These are phyloP conservation scores for Vigna reflexopilosa DNA, from an alignment of 306 rosid genomes.

Conservation along the genomic window DNA sequence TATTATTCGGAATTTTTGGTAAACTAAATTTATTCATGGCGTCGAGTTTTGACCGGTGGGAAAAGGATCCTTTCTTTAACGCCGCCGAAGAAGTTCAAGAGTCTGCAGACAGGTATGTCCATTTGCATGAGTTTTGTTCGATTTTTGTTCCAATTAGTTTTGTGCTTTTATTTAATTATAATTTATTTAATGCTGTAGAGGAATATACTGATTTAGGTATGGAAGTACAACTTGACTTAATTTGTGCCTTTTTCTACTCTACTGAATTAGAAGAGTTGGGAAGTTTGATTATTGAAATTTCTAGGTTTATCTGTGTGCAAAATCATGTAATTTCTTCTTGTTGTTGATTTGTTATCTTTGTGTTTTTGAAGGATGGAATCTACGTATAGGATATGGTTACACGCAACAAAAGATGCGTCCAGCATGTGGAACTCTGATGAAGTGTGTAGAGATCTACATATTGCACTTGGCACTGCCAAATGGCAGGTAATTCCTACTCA, in stretches of 20 bases:
- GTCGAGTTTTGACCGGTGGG: constrained; percentile 96
- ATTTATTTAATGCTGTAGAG: constrained; percentile 6
- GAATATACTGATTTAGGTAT: neutral
- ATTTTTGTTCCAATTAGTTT: neutral
- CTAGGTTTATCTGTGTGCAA: constrained; percentile 13
- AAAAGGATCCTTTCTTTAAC: constrained; percentile 87
- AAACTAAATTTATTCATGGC: constrained; percentile 59
- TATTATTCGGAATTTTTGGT: neutral
- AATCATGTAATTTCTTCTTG: constrained; percentile 17
- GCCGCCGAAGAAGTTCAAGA: constrained; percentile 98
- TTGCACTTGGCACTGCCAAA: constrained; percentile 88
- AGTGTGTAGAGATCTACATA: constrained; percentile 75
- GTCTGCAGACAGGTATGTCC: constrained; percentile 86
- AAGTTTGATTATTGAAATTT: neutral
- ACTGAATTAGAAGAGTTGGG: constrained; percentile 8
- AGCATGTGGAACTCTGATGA: constrained; percentile 72
- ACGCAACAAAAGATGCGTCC: constrained; percentile 63
- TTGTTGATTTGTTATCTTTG: constrained; percentile 32
- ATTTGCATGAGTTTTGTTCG: neutral
- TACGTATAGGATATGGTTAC: constrained; percentile 78
- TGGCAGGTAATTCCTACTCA: constrained; percentile 80
- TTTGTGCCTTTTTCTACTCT: neutral
- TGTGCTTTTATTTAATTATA: neutral
- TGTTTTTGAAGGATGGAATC: constrained; percentile 83
- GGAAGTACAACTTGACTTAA: neutral